A percentile compares a stretch with the other conserved stretches of the same genome.
Evolutionary conservation across 2,329 filamentous ascomycete genomes (phyloP).

Genomic region (Fusarium oligoseptatum): DNA sequence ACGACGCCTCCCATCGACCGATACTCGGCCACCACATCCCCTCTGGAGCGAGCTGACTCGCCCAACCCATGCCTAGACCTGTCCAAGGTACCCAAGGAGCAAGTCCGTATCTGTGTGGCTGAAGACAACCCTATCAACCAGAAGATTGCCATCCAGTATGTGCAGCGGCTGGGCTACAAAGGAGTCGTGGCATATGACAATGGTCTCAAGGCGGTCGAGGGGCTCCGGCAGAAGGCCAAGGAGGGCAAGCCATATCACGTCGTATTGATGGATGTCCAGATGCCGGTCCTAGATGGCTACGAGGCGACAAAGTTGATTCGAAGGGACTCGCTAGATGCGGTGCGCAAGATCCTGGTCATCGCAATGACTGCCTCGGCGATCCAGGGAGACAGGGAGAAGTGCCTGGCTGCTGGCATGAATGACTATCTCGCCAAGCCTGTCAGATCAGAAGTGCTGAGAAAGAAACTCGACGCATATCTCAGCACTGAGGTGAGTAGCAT

Average conservation of each 20-base stretch:
- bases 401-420: constrained; percentile 96
- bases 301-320: constrained; percentile 89
- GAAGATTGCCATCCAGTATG: constrained; percentile 92
- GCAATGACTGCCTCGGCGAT: constrained; percentile 98
- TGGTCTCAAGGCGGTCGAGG: constrained; percentile 88
- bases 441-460: constrained; percentile 86
- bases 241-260: constrained; percentile 87
- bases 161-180: constrained; percentile 85
- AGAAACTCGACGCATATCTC: constrained; percentile 77
- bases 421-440: constrained; percentile 97
- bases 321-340: constrained; percentile 79
- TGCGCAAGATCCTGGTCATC: constrained; percentile 89
- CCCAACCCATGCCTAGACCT: constrained; percentile 72
- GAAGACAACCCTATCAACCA: constrained; percentile 97
- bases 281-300: constrained; percentile 94
- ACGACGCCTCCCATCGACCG: constrained; percentile 54
- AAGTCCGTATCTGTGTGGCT: constrained; percentile 90
- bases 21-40: constrained; percentile 48
- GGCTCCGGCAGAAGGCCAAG: constrained; percentile 78
- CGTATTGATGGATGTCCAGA: constrained; percentile 95
- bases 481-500: constrained; percentile 50
- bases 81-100: constrained; percentile 78
- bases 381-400: constrained; percentile 94
- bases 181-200: constrained; percentile 90
- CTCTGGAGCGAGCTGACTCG: constrained; percentile 55